Conservation (phyloP, 176 grass and related monocot species). For the Paspalum vaginatum region DNA sequence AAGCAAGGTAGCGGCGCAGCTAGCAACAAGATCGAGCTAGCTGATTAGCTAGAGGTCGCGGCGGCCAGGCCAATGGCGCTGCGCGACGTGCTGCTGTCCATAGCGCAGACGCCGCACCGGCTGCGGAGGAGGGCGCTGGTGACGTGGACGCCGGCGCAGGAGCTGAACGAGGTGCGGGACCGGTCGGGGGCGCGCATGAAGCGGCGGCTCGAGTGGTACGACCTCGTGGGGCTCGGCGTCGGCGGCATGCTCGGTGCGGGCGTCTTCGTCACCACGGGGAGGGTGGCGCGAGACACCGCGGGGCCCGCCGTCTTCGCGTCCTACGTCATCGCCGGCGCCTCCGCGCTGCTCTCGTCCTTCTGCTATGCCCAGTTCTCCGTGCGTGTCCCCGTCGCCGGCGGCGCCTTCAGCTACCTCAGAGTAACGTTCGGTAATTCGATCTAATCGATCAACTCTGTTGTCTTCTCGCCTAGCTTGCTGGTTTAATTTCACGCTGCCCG, state of each 20-base stretch:
- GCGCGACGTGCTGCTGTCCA: constrained; percentile 54
- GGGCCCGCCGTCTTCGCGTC: constrained; percentile 56
- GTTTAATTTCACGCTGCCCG: not conserved
- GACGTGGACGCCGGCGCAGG: constrained; percentile 81
- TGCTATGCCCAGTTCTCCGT: constrained; percentile 97
- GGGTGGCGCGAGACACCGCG: constrained; percentile 47
- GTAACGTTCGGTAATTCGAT: constrained; percentile 73
- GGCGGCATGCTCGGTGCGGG: constrained; percentile 63
- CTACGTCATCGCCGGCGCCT: constrained; percentile 80
- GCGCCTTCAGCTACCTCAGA: constrained; percentile 68
- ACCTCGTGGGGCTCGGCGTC: constrained; percentile 77
- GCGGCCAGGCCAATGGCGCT: constrained; percentile 37
- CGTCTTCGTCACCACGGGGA: constrained; percentile 64
- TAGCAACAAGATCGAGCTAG: not conserved
- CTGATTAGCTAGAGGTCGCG: not conserved
- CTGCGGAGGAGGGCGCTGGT: constrained; percentile 63
- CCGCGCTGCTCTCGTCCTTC: constrained; percentile 81
- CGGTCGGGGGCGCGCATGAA: constrained; percentile 78
- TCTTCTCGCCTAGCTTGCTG: too few species aligned
- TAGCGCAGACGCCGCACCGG: constrained; percentile 67
- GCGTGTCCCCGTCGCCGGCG: constrained; percentile 89
- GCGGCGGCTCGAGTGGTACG: constrained; percentile 78
- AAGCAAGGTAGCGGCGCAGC: not conserved
- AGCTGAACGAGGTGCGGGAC: constrained; percentile 75
- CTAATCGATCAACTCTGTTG: too few species aligned